Percentiles rank a stretch among this genome's conserved stretches.
These are phyloP conservation scores for Plasmodium cynomolgi DNA, from an alignment of 169 alveolate genomes.

Conservation along the genomic window DNA sequence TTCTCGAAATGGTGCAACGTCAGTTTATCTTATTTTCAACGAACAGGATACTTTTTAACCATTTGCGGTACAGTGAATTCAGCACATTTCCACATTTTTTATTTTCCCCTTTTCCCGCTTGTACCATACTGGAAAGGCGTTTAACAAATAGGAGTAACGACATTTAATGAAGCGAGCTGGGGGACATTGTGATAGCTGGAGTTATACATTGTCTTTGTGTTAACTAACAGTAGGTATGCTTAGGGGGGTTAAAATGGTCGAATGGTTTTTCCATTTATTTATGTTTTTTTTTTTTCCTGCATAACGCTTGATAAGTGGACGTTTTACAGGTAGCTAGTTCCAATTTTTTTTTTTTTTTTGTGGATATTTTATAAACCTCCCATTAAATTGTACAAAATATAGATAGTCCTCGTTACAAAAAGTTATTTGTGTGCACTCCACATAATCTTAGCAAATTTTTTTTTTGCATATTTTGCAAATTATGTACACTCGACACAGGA, in stretches of 20 bases:
- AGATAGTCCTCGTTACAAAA: background rate
- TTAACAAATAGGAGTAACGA: background rate
- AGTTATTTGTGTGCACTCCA: slow-evolving; percentile 5
- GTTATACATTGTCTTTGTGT: background rate
- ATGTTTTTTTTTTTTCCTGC: background rate
- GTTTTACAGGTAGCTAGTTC: slow-evolving; percentile 19
- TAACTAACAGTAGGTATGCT: background rate
- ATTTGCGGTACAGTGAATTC: background rate
- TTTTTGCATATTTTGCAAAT: background rate
- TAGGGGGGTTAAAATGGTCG: background rate
- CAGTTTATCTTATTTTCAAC: background rate
- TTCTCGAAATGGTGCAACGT: background rate
- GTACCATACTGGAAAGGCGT: background rate
- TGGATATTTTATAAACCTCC: background rate
- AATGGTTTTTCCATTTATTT: background rate
- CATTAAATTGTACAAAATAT: background rate
- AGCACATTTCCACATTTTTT: background rate
- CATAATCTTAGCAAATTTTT: slow-evolving; percentile 5
- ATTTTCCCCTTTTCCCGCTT: background rate
- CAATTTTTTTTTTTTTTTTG: background rate
- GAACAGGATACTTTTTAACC: background rate
- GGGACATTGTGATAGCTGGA: background rate
- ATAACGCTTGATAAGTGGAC: background rate
- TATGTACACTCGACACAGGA: background rate
- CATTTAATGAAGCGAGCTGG: background rate